Evolutionary conservation across 495 filamentous ascomycete species (phyloP).

Genomic region (Geopyxis carbonaria): DNA sequence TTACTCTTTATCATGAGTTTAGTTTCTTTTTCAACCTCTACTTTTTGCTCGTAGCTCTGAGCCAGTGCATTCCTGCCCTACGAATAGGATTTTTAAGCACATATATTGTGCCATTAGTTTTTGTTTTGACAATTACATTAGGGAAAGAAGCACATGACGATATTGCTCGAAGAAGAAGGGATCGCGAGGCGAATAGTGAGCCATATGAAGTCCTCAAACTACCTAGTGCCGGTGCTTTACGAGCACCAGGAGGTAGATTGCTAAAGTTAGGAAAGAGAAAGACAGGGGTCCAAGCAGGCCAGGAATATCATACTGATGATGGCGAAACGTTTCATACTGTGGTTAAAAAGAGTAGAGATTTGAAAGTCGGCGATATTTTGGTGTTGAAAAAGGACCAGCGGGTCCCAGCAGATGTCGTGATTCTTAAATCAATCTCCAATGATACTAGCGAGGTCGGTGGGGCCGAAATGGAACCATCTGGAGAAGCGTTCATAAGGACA

Average conservation of each 20-base stretch:
- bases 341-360: constrained; percentile 63
- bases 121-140: constrained; percentile 78
- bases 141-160: constrained; percentile 96
- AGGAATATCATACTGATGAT: constrained; percentile 31
- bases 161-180: constrained; percentile 63
- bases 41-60: constrained; percentile 85
- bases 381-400: constrained; percentile 81
- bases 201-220: constrained; percentile 66
- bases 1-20: constrained; percentile 95
- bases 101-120: constrained; percentile 81
- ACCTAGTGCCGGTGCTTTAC: constrained; percentile 1
- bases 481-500: constrained; percentile 92
- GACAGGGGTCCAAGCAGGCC: constrained; percentile 32
- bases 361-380: constrained; percentile 88
- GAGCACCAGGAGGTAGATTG: background rate
- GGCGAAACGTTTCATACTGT: constrained; percentile 34
- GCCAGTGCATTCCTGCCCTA: constrained; percentile 74
- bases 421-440: constrained; percentile 63
- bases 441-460: constrained; percentile 20
- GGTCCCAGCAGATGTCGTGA: constrained; percentile 85
- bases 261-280: constrained; percentile 24
- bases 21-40: constrained; percentile 99
- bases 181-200: constrained; percentile 90
- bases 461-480: constrained; percentile 30
- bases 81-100: constrained; percentile 89